These are phyloP conservation scores for Sphagnum magellanicum DNA, from an alignment of 228 moss, liverwort and hornwort species.

Conservation along the genomic window DNA sequence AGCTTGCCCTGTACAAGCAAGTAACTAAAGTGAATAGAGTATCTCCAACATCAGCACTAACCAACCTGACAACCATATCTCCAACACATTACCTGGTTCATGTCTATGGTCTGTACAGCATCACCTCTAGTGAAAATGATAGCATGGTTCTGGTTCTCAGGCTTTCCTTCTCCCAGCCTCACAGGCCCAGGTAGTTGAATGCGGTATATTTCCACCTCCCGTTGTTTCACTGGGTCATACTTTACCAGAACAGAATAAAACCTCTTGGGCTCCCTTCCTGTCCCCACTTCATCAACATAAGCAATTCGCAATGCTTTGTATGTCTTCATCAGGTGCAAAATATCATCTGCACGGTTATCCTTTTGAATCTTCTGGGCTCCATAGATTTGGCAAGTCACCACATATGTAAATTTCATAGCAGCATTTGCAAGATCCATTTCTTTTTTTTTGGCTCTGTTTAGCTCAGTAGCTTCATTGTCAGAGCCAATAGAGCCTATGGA, in stretches of 20 bases:
- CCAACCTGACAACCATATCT: background rate
- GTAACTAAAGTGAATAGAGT: background rate
- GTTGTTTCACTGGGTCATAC: constrained; percentile 42
- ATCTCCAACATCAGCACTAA: background rate
- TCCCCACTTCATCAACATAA: constrained; percentile 63
- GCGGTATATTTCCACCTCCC: constrained; percentile 90
- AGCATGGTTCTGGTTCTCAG: constrained; percentile 97
- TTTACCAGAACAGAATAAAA: constrained; percentile 81
- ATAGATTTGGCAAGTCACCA: constrained; percentile 93
- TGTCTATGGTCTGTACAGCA: constrained; percentile 94
- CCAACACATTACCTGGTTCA: constrained; percentile 74
- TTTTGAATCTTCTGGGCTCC: constrained; percentile 67
- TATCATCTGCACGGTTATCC: constrained; percentile 63
- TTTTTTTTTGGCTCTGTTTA: constrained; percentile 32
- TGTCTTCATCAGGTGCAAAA: constrained; percentile 70
- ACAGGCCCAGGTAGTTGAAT: constrained; percentile 80
- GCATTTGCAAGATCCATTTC: constrained; percentile 68
- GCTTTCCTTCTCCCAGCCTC: constrained; percentile 95
- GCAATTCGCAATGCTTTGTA: constrained; percentile 70
- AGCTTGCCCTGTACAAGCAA: background rate
- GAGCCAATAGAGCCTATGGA: constrained; percentile 47
- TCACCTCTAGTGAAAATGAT: constrained; percentile 93
- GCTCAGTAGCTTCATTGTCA: constrained; percentile 37
- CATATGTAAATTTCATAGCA: constrained; percentile 91
- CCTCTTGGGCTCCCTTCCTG: constrained; percentile 17